phyloP scores from a whole-genome alignment of 2,329 filamentous ascomycete genomes.

The Ophiostoma novo-ulmi region DNA sequence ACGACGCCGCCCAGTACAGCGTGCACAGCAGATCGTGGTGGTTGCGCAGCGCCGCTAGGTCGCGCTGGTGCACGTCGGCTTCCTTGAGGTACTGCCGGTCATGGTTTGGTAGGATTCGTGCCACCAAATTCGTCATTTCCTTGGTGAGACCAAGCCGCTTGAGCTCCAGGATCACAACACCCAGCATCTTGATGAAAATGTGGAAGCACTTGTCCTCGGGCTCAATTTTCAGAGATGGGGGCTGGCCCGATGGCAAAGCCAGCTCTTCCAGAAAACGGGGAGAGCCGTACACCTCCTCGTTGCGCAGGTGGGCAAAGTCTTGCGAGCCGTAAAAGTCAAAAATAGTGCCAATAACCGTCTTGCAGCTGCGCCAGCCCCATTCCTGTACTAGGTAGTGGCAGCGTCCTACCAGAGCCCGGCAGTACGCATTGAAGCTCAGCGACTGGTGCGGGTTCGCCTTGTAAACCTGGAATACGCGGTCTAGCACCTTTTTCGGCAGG shows the following conservation, averaged over 20 bases:
- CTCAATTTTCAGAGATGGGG: conserved; percentile 46
- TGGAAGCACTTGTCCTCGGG: conserved; percentile 60
- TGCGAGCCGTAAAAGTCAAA: conserved; percentile 65
- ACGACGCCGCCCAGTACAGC: conserved; percentile 59
- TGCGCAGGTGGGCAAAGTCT: conserved; percentile 56
- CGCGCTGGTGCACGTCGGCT: conserved; percentile 53
- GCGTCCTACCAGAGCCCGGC: conserved; percentile 52
- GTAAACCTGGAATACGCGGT: conserved; percentile 55
- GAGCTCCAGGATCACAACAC: conserved; percentile 51
- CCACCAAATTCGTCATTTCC: conserved; percentile 56
- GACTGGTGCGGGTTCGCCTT: conserved; percentile 50
- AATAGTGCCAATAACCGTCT: conserved; percentile 53
- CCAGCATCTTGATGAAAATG: conserved; percentile 61
- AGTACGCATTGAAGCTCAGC: conserved; percentile 62
- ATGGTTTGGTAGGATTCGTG: conserved; percentile 61
- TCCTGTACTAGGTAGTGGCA: conserved; percentile 59
- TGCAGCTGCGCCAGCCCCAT: conserved; percentile 61
- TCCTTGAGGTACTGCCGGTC: conserved; percentile 61
- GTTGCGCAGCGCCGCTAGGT: conserved; percentile 60
- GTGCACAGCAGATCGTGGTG: conserved; percentile 65
- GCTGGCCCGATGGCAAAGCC: conserved; percentile 31
- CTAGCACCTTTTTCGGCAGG: conserved; percentile 53
- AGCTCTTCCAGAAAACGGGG: conserved; percentile 58
- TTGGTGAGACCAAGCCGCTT: conserved; percentile 46
- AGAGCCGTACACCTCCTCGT: conserved; percentile 59